A percentile compares a stretch with the other conserved stretches of the same genome.
phyloP scores from a whole-genome alignment of 495 filamentous ascomycete genomes.

The Aspergillus avenaceus region DNA sequence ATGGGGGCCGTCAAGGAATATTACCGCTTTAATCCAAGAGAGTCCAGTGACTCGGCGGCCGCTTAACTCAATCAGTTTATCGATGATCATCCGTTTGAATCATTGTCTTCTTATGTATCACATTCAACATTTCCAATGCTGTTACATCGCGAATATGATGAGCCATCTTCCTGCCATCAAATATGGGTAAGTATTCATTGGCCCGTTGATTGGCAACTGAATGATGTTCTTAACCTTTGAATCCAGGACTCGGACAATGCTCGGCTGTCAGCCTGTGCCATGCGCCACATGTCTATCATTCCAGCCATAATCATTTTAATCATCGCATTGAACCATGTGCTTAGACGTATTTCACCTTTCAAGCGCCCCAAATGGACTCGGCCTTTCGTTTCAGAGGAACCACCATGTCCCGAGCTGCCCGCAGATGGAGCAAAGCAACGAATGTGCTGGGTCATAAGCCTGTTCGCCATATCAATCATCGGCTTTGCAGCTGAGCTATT shows the following conservation, averaged over 20 bases:
- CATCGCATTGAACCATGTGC: constrained; percentile 32
- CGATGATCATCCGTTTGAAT: too few relatives aligned
- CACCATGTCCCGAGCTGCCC: constrained; percentile 26
- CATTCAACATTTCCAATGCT: constrained; percentile 3
- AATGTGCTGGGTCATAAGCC: constrained; percentile 27
- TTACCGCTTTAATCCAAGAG: too few relatives aligned
- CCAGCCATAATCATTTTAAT: constrained; percentile 40
- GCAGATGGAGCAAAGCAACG: constrained; percentile 20
- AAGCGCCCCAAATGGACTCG: constrained; percentile 47
- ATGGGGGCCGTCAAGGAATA: too few relatives aligned
- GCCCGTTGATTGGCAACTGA: not conserved
- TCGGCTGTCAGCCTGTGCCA: constrained; percentile 42
- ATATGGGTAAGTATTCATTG: constrained; percentile 15
- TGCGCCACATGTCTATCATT: constrained; percentile 42
- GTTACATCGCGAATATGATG: constrained; percentile 5
- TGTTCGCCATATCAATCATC: constrained; percentile 38
- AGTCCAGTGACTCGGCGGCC: too few relatives aligned
- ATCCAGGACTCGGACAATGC: constrained; percentile 47
- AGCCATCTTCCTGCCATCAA: constrained; percentile 6
- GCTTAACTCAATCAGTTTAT: too few relatives aligned
- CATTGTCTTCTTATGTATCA: not conserved
- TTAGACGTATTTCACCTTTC: constrained; percentile 18
- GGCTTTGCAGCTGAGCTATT: constrained; percentile 38
- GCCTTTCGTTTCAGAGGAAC: constrained; percentile 43
- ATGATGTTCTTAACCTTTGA: not conserved